A percentile compares a stretch with the other conserved stretches of the same genome.
Conservation (phyloP, 2,329 filamentous ascomycete genomes). For the Aspergillus quadricinctus region DNA sequence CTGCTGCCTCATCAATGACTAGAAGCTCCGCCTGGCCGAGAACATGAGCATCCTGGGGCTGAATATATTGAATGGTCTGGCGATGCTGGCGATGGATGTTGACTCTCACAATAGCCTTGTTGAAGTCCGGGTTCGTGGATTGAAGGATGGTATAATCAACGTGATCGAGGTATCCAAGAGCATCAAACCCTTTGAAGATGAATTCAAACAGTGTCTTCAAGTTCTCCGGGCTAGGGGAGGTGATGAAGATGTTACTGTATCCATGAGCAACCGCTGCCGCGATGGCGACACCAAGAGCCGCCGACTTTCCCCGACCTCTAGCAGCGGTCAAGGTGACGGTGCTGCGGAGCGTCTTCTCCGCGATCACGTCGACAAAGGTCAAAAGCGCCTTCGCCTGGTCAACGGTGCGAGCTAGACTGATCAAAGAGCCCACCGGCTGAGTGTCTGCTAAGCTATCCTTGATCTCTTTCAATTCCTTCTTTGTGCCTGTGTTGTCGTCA, state of each 20-base stretch:
- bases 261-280: slow-evolving; percentile 92
- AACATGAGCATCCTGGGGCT: slow-evolving; percentile 91
- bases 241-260: slow-evolving; percentile 99
- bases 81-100: slow-evolving; percentile 93
- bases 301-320: slow-evolving; percentile 94
- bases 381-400: slow-evolving; percentile 97
- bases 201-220: slow-evolving; percentile 98
- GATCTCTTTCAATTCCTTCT: slow-evolving; percentile 73
- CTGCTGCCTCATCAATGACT: slow-evolving; percentile 95
- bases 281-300: slow-evolving; percentile 88
- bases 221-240: slow-evolving; percentile 94
- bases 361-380: slow-evolving; percentile 93
- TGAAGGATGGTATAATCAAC: slow-evolving; percentile 97
- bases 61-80: slow-evolving; percentile 97
- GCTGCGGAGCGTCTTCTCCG: slow-evolving; percentile 89
- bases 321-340: slow-evolving; percentile 92
- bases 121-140: slow-evolving; percentile 96
- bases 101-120: slow-evolving; percentile 96
- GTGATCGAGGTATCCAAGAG: slow-evolving; percentile 88
- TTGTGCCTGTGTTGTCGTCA: slow-evolving; percentile 65
- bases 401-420: slow-evolving; percentile 81
- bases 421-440: slow-evolving; percentile 77
- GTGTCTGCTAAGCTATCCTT: slow-evolving; percentile 84
- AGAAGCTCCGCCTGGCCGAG: slow-evolving; percentile 91
- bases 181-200: slow-evolving; percentile 96